Base-by-base conservation (phyloP, 2,329 filamentous ascomycete species). In the Periconia sp. region DNA sequence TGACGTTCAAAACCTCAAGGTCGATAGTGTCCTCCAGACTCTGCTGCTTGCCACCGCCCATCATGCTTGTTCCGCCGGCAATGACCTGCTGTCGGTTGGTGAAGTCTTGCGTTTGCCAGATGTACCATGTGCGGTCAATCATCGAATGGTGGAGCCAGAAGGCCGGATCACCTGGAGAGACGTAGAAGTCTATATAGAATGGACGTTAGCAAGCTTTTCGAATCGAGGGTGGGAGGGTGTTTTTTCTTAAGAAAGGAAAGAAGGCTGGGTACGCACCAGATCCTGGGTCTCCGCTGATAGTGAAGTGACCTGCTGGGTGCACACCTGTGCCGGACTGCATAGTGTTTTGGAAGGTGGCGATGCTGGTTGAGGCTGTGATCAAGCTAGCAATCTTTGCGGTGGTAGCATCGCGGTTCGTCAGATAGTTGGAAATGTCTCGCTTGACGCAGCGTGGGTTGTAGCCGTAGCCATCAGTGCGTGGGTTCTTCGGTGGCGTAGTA, bases 101-200 rank as follows among this genome's bases (percentile, higher is more conserved):
- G 36, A 65, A 65, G 46, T 77, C 68, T 29, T 73, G 63, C 30
- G 69, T 73, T 57, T 80, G 76, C 77, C 77, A 80, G 35, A 75
- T 75, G 66, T 69, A 75, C 70, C 71, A 79, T 1, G 68, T 57
- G 5, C 74, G 68, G 50, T 79, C 77, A 24, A 80, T 72, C 64
- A 73, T 70, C n/a, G 66, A 63, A 46, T 79, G 77, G 48, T 79
- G 76, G 15, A 76, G 62, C 52, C 63, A 79, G 60, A 79, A 79
- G 32, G 66, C 51, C 6, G 73, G 74, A 25, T 79, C 76, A 9
- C 66, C 69, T 4, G 77, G 75, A 4, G 70, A 74, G 4, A 70
- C 68, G 50, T 73, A 78, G 36, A 75, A 63, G 56, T 79, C 56
- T 45, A 31, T 35, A 3, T 12, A 16, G 13, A 10, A 18, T 12